A percentile compares a stretch with the other conserved stretches of the same genome.
Evolutionary conservation across 2,329 filamentous ascomycete genomes (phyloP).

Genomic region (Venturia carpophila): DNA sequence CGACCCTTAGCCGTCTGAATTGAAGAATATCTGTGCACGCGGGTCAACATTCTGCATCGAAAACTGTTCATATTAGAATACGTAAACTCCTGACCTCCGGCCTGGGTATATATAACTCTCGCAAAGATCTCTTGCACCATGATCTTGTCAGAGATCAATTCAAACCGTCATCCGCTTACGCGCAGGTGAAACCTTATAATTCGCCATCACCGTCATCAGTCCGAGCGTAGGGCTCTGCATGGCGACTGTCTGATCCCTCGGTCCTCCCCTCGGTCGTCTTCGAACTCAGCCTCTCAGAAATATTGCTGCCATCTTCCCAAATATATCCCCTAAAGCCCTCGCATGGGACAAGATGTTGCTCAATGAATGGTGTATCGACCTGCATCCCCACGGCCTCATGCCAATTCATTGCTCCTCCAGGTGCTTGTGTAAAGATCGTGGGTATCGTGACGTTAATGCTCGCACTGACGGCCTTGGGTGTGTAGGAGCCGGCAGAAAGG

Average conservation of each 20-base stretch:
- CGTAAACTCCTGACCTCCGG: not conserved
- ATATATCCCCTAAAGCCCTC: conserved; percentile 16
- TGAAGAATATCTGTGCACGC: not conserved
- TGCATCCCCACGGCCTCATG: conserved; percentile 29
- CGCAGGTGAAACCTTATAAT: not conserved
- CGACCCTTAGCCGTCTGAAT: too few relatives aligned
- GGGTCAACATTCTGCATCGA: not conserved
- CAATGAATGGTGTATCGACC: conserved; percentile 34
- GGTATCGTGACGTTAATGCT: conserved; percentile 27
- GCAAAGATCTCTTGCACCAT: not conserved
- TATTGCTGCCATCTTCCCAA: not conserved
- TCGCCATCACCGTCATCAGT: not conserved
- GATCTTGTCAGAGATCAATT: not conserved
- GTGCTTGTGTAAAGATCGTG: conserved; percentile 24
- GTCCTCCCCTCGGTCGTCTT: not conserved
- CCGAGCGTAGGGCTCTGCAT: not conserved
- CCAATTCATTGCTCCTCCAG: conserved; percentile 25
- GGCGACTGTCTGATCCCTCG: not conserved
- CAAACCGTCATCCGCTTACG: conserved; percentile 1
- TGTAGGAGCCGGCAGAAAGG: conserved; percentile 30
- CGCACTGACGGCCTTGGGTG: conserved; percentile 30
- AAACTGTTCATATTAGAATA: not conserved
- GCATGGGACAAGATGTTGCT: conserved; percentile 32
- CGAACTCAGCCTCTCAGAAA: not conserved
- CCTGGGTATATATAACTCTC: not conserved